Base-by-base conservation (phyloP, 2,329 filamentous ascomycete species). In the Byssothecium circinans region DNA sequence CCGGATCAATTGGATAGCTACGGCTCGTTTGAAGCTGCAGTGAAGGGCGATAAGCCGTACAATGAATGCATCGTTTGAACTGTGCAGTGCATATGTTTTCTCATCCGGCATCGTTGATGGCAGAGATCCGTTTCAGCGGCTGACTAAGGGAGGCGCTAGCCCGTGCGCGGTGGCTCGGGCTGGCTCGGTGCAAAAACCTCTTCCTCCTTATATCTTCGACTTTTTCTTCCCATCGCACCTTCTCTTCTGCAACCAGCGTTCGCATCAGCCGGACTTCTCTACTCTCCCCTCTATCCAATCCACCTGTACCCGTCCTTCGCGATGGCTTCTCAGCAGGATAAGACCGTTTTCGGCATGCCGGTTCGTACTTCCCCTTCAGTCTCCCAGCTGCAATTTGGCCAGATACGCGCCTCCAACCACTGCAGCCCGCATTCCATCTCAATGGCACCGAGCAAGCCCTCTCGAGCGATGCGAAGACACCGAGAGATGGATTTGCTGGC, bases 291-390 rank as follows among this genome's bases (percentile, higher is more conserved):
- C 47, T 47, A 60, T 73, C 65, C 63, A 72, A 64, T 66, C 61
- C 50, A 62, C 54, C 62, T 54, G 65, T 70, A 66, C 75, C 62
- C 77, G 54, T 50, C 56, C 54, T 53, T 58, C 65, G 62, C 49
- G 57, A 69, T 70, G 65, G 51, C 62, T 62, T 67, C 63, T 59
- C 78, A 81, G 69, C 61, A 56, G 53, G 75, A 80, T 20, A 81
- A 81, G 77, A 73, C 75, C 68, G 69, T 81, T 62, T 68, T 82
- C 69, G 81, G 79, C 57, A 75, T 75, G 72, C 72, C 72, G 52
- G 73, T 75, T 69, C 60, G 67, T 61, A 33, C 18, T 23, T 39
- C 53, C 47, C 41, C 27, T 20, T 39, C 35, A 19, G 36, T 25
- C 46, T 47, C 45, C 29, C 50, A 38, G 38, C 43, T 33, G 54